These are phyloP conservation scores for Paecilomyces niveus DNA, from an alignment of 2,329 filamentous ascomycete genomes.

Conservation along the genomic window DNA sequence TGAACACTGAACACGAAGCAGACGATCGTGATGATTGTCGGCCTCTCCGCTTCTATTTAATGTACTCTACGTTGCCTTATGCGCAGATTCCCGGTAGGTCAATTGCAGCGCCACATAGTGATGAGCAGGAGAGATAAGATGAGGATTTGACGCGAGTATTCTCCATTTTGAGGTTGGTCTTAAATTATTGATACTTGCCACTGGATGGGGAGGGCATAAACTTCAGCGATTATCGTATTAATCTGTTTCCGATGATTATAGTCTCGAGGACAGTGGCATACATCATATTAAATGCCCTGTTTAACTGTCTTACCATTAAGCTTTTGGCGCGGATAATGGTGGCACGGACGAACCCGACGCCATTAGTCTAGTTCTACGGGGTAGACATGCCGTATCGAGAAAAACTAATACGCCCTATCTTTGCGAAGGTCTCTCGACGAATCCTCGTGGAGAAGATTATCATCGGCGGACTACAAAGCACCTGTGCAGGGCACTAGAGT, in stretches of 20 bases:
- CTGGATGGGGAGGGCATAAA: too few relatives aligned
- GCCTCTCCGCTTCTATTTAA: background rate
- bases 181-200: too few relatives aligned
- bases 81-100: background rate
- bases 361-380: background rate
- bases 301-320: background rate
- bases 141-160: too few relatives aligned
- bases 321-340: background rate
- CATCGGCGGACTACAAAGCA: background rate
- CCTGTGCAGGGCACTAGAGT: background rate
- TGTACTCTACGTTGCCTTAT: too few relatives aligned
- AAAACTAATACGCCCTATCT: background rate
- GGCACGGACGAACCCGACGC: background rate
- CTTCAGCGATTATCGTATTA: too few relatives aligned
- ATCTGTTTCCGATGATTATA: background rate
- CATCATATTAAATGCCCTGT: background rate
- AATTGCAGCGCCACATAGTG: background rate
- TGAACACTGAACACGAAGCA: background rate
- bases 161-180: too few relatives aligned
- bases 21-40: background rate
- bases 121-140: background rate
- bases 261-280: background rate
- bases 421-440: background rate
- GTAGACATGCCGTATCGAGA: background rate
- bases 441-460: background rate